Conservation (phyloP, 106 monocot species). For the Chionographis japonica region DNA sequence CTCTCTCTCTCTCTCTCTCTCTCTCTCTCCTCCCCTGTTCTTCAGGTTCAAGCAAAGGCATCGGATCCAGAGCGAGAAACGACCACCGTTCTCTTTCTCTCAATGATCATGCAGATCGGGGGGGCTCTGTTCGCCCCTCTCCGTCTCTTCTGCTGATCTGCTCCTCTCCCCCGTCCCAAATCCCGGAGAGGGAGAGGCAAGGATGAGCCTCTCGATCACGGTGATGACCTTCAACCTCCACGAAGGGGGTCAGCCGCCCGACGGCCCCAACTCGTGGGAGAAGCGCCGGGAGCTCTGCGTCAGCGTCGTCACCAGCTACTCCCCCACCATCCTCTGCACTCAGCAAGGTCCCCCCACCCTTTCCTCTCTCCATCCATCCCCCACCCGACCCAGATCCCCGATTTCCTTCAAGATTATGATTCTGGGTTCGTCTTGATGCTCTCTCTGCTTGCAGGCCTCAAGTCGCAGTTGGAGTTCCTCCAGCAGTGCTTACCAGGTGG, state of each 20-base stretch:
- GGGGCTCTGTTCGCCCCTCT: no score
- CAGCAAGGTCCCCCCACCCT: slow-evolving; percentile 66
- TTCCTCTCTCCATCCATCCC: neutral
- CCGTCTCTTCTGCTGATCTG: no score
- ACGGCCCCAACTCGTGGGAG: slow-evolving; percentile 88
- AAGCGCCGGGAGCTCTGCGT: slow-evolving; percentile 85
- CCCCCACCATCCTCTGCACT: slow-evolving; percentile 89
- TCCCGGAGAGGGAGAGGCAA: neutral
- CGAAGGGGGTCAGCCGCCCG: slow-evolving; percentile 54
- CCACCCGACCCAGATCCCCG: no score
- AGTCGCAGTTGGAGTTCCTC: slow-evolving; percentile 84
- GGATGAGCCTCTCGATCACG: slow-evolving; percentile 70
- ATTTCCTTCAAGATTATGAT: neutral
- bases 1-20: no score
- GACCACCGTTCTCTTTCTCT: no score
- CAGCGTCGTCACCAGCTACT: slow-evolving; percentile 90
- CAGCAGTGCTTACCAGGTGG: slow-evolving; percentile 88
- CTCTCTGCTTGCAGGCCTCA: slow-evolving; percentile 44
- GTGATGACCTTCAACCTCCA: slow-evolving; percentile 88
- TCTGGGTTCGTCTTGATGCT: slow-evolving; percentile 15
- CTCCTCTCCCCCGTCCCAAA: no score
- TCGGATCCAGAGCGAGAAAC: no score
- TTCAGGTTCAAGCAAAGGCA: no score
- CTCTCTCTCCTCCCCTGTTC: no score
- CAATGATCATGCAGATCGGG: no score